Evolutionary conservation across 352 stramenopile genomes (phyloP), one percentile per base, ranked within the genome.

Genomic region (Pythium folliculosum): DNA sequence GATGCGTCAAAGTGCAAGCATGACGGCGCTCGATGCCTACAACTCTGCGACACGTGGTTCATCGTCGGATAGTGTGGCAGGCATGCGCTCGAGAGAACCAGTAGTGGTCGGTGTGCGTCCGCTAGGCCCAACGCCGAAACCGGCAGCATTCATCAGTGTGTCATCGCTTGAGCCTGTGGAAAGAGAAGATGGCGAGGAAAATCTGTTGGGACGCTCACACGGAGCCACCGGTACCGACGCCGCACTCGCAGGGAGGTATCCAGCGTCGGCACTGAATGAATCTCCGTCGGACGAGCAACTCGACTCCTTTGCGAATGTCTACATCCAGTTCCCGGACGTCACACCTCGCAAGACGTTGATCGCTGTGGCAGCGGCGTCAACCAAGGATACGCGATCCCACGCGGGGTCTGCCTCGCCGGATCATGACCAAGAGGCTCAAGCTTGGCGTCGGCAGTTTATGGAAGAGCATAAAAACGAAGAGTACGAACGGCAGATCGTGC

Each of bases 251-350:
- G 19, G 6, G 44, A 7, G 3, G 3, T 1, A 50, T 27, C n/a
- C 19, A 27, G 4, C 23, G 17, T 27, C 44, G 1, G 3, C 44
- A 2, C 8, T 25, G 7, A 6, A 12, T 13, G 44, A 12, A 16
- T 50, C 44, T 50, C 1, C 44, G 19, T 50, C 44, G n/a, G 6
- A 27, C 7, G 6, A 50, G 1, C 19, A 27, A 6, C 2, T 14
- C 14, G 43, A 60, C 10, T 65, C 62, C 19, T 75, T 56, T 49
- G 30, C 19, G 5, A 90, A 71, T 44, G 69, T 80, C 37, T 88
- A 88, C 54, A 74, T 91, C 32, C 83, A 90, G 48, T 91, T 91
- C 50, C 83, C 82, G 0, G 64, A 82, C 21, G 60, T 88, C 1
- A 21, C 65, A 13, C 81, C 83, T 0, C 69, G 75, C 7, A 66